Percentiles rank a stretch among this genome's conserved stretches.
Conservation (phyloP, 1,139 yeast species). For the Candida tetrigidarum region DNA sequence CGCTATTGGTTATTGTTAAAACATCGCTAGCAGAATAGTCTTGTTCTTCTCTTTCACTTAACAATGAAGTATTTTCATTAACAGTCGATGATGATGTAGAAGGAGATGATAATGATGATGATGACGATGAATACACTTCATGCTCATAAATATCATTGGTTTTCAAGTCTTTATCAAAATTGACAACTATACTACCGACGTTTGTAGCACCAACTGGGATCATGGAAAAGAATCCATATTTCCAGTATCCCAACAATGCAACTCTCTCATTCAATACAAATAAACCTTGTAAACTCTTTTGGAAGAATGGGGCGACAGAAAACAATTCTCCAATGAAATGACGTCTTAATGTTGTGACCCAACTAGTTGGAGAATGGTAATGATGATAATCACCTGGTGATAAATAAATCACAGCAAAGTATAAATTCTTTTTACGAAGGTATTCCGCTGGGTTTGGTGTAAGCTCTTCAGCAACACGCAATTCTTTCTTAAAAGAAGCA, state of each 20-base stretch:
- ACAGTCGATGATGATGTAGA: conserved; percentile 10
- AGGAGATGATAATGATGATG: conserved; percentile 6
- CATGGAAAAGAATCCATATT: conserved; percentile 97
- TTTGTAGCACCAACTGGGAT: conserved; percentile 99
- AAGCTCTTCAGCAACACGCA: conserved; percentile 47
- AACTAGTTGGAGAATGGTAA: conserved; percentile 93
- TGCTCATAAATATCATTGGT: conserved; percentile 78
- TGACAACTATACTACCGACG: conserved; percentile 92
- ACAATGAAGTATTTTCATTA: conserved; percentile 40
- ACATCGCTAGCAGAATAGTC: conserved; percentile 19
- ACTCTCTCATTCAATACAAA: conserved; percentile 96
- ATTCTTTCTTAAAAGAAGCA: conserved; percentile 40
- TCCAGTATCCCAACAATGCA: conserved; percentile 94
- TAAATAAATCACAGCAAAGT: conserved; percentile 88
- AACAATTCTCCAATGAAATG: conserved; percentile 96
- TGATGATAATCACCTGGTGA: conserved; percentile 99
- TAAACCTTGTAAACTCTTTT: conserved; percentile 79
- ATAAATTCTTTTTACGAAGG: conserved; percentile 61
- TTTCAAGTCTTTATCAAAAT: conserved; percentile 88
- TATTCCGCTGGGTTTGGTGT: conserved; percentile 41
- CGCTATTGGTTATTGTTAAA: conserved; percentile 19
- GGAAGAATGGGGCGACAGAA: conserved; percentile 97
- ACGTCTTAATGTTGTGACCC: conserved; percentile 94
- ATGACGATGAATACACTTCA: conserved; percentile 35
- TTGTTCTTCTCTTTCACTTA: conserved; percentile 18